Evolutionary conservation across 1,139 yeast genomes (phyloP).

Genomic region (Kodamaea sp.): DNA sequence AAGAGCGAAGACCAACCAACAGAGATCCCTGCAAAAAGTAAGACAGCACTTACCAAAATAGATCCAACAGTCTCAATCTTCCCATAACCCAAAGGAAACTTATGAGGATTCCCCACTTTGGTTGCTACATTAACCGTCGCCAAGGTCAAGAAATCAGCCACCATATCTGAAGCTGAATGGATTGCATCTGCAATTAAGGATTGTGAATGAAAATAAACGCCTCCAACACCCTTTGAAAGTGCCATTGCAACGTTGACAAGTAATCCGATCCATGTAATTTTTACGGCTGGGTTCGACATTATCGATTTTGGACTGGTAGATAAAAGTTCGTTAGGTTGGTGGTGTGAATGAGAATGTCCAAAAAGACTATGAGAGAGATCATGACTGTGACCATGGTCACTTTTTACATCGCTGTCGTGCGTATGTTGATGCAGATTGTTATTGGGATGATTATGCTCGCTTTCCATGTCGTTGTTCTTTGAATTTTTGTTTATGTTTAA

Average conservation of each 20-base stretch:
- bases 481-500: too few species aligned
- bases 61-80: constrained; percentile 92
- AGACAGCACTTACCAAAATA: constrained; percentile 75
- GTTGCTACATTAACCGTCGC: constrained; percentile 81
- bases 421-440: constrained; percentile 1
- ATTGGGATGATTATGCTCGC: not conserved
- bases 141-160: constrained; percentile 83
- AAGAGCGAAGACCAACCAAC: constrained; percentile 86
- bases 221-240: constrained; percentile 80
- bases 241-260: constrained; percentile 84
- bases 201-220: constrained; percentile 89
- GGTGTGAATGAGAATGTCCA: constrained; percentile 34
- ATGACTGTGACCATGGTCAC: constrained; percentile 2
- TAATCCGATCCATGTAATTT: constrained; percentile 91
- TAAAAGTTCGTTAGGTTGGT: constrained; percentile 41
- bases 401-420: not conserved
- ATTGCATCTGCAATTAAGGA: constrained; percentile 92
- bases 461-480: too few species aligned
- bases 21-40: constrained; percentile 82
- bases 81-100: constrained; percentile 87
- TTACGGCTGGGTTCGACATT: constrained; percentile 72
- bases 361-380: constrained; percentile 13
- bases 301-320: constrained; percentile 28
- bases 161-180: constrained; percentile 84
- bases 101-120: constrained; percentile 54